Evolutionary conservation across 2,329 filamentous ascomycete species (phyloP), one percentile per base, ranked within the genome.

Genomic region (Aureobasidium sp.): DNA sequence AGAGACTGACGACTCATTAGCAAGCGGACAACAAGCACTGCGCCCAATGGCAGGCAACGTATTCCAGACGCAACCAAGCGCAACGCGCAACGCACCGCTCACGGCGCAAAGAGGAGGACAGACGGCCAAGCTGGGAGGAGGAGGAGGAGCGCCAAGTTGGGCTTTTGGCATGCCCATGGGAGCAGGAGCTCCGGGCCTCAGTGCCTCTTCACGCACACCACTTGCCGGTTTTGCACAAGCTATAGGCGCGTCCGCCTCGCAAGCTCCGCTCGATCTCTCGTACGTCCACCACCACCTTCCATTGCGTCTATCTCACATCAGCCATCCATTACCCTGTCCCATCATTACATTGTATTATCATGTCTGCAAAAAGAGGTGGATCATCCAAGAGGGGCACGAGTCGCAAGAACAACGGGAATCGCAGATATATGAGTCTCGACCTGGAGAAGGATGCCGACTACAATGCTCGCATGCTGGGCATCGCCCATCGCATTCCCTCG

Each of bases 11-110:
- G 3, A 31, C 55, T n/a, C 39, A 39, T 12, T 68, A 82, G 80
- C 76, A 68, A 75, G 77, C 64, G 76, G 77, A 68, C 76, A 78
- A 65, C 80, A 82, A 72, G 75, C 78, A 67, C 70, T 83, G 66
- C 78, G 80, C 71, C 76, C 76, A 64, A 80, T 83, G 73, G 78
- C 79, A 64, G 77, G 80, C 69, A 75, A 73, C 63, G 75, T 78
- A 71, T 85, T 84, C 71, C 77, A 79, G 34, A 53, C 68, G 31
- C 69, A 69, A 63, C 65, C 67, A 45, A 64, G 48, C 34, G 44
- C 56, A 20, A 45, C 34, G 12, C 64, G 63, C 20, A 64, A 52
- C 20, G 57, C 62, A 29, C 61, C 63, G 25, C 56, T 65, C 45
- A 57, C 63, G 36, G 61, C 63, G 34, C 64, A 64, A 61, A 44